A percentile compares a stretch with the other conserved stretches of the same genome.
phyloP scores from a whole-genome alignment of 225 moss, liverwort and hornwort species.

The Lunularia cruciata region DNA sequence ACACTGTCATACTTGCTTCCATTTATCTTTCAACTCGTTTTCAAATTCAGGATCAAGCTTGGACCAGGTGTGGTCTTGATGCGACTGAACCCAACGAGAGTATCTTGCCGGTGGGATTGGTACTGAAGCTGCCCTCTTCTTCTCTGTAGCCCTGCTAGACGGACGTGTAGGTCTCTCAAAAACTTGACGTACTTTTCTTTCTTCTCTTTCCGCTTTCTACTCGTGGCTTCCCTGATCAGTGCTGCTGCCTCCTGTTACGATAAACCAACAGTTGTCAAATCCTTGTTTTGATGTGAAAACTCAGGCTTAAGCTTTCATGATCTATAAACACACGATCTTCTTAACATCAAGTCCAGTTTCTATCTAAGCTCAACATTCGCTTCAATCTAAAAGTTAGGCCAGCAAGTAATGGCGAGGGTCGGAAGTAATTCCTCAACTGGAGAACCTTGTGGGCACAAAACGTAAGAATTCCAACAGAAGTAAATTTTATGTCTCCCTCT shows the following conservation, averaged over 20 bases:
- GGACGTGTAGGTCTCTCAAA: slow-evolving; percentile 35
- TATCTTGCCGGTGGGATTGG: slow-evolving; percentile 27
- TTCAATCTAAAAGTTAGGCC: neutral
- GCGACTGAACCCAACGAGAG: neutral
- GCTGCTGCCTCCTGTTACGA: slow-evolving; percentile 39
- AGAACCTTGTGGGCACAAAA: no score
- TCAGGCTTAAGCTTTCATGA: neutral
- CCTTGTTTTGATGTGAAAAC: neutral
- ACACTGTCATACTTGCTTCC: slow-evolving; percentile 7
- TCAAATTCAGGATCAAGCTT: neutral
- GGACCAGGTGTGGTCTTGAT: neutral
- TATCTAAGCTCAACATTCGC: no score
- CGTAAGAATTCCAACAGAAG: no score
- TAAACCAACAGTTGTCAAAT: no score
- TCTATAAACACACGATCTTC: no score
- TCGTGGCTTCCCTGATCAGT: slow-evolving; percentile 31
- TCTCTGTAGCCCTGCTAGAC: slow-evolving; percentile 24
- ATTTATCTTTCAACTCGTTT: neutral
- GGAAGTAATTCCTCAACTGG: no score
- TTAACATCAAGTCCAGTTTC: no score
- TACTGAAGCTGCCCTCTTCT: slow-evolving; percentile 10
- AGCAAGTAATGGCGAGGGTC: neutral
- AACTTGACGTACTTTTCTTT: slow-evolving; percentile 36
- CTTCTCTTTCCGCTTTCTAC: slow-evolving; percentile 26
- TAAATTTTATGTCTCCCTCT: no score